Evolutionary conservation across 345 rosid genomes (phyloP).

Genomic region (Microthlaspi erraticum): DNA sequence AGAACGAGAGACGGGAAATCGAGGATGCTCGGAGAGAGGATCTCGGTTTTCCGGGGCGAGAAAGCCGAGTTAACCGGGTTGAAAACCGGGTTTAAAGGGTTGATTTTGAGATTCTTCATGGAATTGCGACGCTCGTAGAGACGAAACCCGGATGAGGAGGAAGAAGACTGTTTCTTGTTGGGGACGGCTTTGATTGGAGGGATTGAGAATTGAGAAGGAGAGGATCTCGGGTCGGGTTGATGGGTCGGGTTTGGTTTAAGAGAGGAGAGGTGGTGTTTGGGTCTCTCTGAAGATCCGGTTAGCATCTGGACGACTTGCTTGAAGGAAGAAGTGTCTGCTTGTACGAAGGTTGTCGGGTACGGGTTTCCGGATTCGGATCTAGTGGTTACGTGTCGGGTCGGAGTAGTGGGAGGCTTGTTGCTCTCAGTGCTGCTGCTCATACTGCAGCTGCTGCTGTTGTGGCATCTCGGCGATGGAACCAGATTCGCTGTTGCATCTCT

Average conservation of each 20-base stretch:
- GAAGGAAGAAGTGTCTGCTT: conserved; percentile 91
- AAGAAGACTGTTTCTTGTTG: conserved; percentile 62
- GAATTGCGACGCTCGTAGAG: conserved; percentile 96
- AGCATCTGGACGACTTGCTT: conserved; percentile 98
- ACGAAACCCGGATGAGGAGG: conserved; percentile 66
- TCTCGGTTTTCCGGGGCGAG: conserved; percentile 79
- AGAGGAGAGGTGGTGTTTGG: conserved; percentile 45
- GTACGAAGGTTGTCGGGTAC: conserved; percentile 96
- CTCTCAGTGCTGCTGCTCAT: conserved; percentile 43
- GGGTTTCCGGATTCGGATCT: conserved; percentile 90
- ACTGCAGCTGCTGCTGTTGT: conserved; percentile 45
- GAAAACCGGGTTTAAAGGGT: conserved; percentile 63
- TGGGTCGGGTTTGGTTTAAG: conserved; percentile 44
- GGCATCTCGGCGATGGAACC: conserved; percentile 59
- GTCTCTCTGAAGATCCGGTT: conserved; percentile 82
- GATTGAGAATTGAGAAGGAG: conserved; percentile 66
- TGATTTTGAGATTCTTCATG: conserved; percentile 83
- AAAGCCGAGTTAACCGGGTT: conserved; percentile 56
- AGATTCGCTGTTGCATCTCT: conserved; percentile 48
- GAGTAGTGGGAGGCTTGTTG: conserved; percentile 46
- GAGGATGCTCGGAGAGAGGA: conserved; percentile 88
- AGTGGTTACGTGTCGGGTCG: conserved; percentile 59
- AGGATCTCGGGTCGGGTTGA: conserved; percentile 48
- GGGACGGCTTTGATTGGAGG: conserved; percentile 94
- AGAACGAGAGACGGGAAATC: conserved; percentile 84